Percentiles rank a stretch among this genome's conserved stretches.
phyloP scores from a whole-genome alignment of 2,329 filamentous ascomycete species.

The Colletotrichum scovillei region DNA sequence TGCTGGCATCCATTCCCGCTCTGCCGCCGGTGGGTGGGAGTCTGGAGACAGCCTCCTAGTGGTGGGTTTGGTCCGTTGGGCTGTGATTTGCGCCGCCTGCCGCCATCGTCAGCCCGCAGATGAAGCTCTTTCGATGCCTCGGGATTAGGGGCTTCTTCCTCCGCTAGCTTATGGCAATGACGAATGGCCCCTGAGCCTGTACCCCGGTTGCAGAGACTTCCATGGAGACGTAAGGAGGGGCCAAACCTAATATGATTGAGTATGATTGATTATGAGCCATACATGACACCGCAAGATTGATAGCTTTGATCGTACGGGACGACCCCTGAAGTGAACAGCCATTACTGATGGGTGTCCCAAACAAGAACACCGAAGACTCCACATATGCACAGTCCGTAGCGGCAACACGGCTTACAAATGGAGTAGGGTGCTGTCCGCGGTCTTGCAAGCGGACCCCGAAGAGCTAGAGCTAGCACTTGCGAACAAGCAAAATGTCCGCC shows the following conservation, averaged over 20 bases:
- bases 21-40: not conserved
- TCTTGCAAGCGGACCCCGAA: constrained; percentile 31
- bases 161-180: constrained; percentile 2
- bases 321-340: constrained; percentile 1
- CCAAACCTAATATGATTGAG: not conserved
- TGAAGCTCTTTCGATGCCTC: not conserved
- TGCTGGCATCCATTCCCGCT: not conserved
- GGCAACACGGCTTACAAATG: constrained; percentile 21
- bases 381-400: constrained; percentile 22
- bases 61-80: not conserved
- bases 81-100: not conserved
- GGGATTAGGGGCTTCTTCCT: not conserved
- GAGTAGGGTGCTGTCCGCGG: constrained; percentile 3
- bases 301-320: not conserved
- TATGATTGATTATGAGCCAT: not conserved
- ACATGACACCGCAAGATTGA: not conserved
- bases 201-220: not conserved
- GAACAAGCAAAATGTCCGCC: not conserved
- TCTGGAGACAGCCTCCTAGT: not conserved
- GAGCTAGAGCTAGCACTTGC: not conserved
- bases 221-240: not conserved
- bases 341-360: not conserved
- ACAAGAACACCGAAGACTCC: not conserved
- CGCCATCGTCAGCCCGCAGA: not conserved
- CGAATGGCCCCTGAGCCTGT: not conserved